These are phyloP conservation scores for Proliferodiscus dingleyae DNA, from an alignment of 2,329 filamentous ascomycete species.

Conservation along the genomic window DNA sequence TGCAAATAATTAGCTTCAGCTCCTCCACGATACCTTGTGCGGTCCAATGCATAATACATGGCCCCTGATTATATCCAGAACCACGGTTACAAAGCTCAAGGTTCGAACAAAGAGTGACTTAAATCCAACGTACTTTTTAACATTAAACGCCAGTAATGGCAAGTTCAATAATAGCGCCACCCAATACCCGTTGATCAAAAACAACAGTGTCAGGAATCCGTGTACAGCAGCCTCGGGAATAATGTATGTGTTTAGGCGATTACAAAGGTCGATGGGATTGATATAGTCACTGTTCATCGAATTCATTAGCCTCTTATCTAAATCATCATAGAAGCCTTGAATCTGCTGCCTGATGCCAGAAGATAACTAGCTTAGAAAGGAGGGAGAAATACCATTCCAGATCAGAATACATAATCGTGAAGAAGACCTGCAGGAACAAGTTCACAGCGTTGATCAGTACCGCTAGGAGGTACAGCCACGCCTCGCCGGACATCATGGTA, in stretches of 20 bases:
- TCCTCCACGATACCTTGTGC: too few species aligned
- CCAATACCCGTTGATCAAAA: constrained; percentile 99
- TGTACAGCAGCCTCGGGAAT: constrained; percentile 97
- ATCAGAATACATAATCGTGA: constrained; percentile 99
- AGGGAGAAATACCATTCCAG: constrained; percentile 80
- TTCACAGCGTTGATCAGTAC: constrained; percentile 99
- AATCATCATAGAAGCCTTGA: too few species aligned
- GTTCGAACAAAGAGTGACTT: background rate
- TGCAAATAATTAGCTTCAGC: constrained; percentile 40
- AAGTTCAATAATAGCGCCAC: constrained; percentile 86
- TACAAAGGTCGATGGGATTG: constrained; percentile 99
- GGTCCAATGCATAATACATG: too few species aligned
- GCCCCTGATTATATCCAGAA: background rate
- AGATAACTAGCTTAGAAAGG: too few species aligned
- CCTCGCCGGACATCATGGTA: constrained; percentile 85
- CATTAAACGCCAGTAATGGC: constrained; percentile 87
- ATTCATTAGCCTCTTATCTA: constrained; percentile 28
- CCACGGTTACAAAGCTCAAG: background rate
- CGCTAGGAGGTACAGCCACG: constrained; percentile 95
- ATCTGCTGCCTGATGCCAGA: too few species aligned
- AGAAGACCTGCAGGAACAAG: constrained; percentile 99
- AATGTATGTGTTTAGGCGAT: constrained; percentile 99
- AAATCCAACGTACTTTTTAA: constrained; percentile 77
- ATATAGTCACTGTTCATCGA: constrained; percentile 96
- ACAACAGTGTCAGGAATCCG: constrained; percentile 88